phyloP scores from a whole-genome alignment of 2,329 filamentous ascomycete species.

The Neospermospora avenae region DNA sequence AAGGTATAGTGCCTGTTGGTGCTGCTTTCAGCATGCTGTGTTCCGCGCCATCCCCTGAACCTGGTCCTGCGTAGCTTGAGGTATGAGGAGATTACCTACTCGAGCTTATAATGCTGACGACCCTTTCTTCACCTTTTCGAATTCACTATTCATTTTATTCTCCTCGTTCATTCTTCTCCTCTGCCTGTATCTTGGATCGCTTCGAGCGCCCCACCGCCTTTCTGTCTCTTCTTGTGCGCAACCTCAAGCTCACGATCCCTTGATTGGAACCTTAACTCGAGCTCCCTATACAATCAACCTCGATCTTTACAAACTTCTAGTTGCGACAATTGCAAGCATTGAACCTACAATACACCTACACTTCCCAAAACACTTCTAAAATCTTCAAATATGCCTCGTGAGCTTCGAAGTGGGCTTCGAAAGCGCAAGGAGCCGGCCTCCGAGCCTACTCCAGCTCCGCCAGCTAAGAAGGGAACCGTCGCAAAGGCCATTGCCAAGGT shows the following conservation, averaged over 20 bases:
- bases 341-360: slow-evolving; percentile 17
- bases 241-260: neutral
- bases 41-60: slow-evolving; percentile 7
- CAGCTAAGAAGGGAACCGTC: slow-evolving; percentile 45
- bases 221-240: neutral
- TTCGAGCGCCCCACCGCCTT: neutral
- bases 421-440: slow-evolving; percentile 56
- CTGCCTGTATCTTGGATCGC: neutral
- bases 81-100: slow-evolving; percentile 27
- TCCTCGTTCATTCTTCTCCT: slow-evolving; percentile 1
- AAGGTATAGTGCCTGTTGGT: neutral
- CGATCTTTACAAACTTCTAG: neutral
- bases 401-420: slow-evolving; percentile 57
- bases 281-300: slow-evolving; percentile 2
- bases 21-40: neutral
- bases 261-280: neutral
- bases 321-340: slow-evolving; percentile 24
- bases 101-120: slow-evolving; percentile 30
- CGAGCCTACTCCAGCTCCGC: slow-evolving; percentile 44
- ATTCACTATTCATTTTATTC: neutral
- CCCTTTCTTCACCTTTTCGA: slow-evolving; percentile 16
- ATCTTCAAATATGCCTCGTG: slow-evolving; percentile 49
- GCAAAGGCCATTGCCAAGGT: slow-evolving; percentile 41
- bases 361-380: slow-evolving; percentile 3
- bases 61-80: slow-evolving; percentile 18